A percentile compares a stretch with the other conserved stretches of the same genome.
Evolutionary conservation across 441 rosid genomes (phyloP).

Genomic region (Aleurites moluccanus): DNA sequence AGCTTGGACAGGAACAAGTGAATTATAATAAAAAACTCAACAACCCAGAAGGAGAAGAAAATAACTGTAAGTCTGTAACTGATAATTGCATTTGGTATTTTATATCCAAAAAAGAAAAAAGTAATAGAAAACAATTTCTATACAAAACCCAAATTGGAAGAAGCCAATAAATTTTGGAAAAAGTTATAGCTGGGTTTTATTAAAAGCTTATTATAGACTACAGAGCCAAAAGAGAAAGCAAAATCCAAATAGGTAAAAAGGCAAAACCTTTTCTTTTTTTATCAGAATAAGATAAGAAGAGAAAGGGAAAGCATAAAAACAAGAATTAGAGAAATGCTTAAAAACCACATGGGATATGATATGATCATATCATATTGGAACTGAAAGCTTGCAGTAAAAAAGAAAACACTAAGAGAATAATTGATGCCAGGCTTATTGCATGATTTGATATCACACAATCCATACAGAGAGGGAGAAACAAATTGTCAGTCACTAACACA

Average conservation of each 20-base stretch:
- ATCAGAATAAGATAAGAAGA: conserved; percentile 18
- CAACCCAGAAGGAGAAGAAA: conserved; percentile 29
- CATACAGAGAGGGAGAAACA: background rate
- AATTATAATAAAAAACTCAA: conserved; percentile 20
- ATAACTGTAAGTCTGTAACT: conserved; percentile 22
- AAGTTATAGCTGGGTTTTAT: conserved; percentile 17
- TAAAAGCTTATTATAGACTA: background rate
- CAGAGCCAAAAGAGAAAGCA: too few relatives aligned
- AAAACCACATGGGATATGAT: conserved; percentile 7
- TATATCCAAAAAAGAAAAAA: conserved; percentile 7
- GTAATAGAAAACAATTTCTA: background rate
- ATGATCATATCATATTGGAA: conserved; percentile 3
- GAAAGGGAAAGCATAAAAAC: background rate
- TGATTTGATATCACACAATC: conserved; percentile 24
- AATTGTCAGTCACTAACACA: conserved; percentile 36
- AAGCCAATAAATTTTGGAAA: conserved; percentile 18
- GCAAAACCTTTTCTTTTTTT: conserved; percentile 1
- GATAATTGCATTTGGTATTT: conserved; percentile 22
- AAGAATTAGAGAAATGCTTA: conserved; percentile 7
- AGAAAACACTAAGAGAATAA: conserved; percentile 18
- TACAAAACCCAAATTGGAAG: conserved; percentile 23
- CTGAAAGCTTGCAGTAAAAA: conserved; percentile 25
- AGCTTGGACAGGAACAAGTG: conserved; percentile 28
- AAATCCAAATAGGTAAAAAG: conserved; percentile 24
- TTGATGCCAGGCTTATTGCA: conserved; percentile 32